These are phyloP conservation scores for Carex arenaria DNA, from an alignment of 202 grass and related monocot species.

Conservation along the genomic window DNA sequence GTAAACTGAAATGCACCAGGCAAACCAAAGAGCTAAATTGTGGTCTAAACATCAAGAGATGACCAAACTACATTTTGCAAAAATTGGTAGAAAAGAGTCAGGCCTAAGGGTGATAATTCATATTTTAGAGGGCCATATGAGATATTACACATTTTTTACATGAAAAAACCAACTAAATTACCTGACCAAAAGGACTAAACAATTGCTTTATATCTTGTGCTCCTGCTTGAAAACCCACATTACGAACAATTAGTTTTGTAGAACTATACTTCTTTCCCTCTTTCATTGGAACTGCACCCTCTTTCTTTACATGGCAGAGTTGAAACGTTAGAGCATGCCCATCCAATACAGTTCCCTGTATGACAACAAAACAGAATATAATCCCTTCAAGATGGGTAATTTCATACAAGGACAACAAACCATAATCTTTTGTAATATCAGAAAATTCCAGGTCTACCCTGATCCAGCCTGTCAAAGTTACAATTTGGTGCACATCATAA, in stretches of 20 bases:
- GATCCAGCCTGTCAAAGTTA: neutral
- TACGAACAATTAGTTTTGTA: conserved; percentile 81
- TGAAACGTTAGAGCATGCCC: conserved; percentile 89
- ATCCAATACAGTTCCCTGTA: conserved; percentile 84
- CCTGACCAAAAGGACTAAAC: conserved; percentile 98
- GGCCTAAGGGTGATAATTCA: neutral
- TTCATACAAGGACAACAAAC: neutral
- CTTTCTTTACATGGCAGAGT: conserved; percentile 75
- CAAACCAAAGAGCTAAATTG: neutral
- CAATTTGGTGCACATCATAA: neutral
- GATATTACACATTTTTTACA: neutral
- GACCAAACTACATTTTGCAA: too few species aligned
- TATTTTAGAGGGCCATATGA: neutral
- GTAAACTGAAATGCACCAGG: neutral
- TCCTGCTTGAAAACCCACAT: conserved; percentile 89
- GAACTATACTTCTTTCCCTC: conserved; percentile 74
- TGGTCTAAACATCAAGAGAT: neutral
- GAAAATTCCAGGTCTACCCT: neutral
- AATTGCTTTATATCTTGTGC: conserved; percentile 74
- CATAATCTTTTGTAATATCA: neutral
- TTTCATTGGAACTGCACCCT: conserved; percentile 44
- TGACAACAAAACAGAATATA: neutral
- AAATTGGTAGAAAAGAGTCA: neutral
- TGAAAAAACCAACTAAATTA: conserved; percentile 22
- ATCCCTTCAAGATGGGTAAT: neutral